Base-by-base conservation (phyloP, 1,139 yeast species). In the Geotrichum reessii region DNA sequence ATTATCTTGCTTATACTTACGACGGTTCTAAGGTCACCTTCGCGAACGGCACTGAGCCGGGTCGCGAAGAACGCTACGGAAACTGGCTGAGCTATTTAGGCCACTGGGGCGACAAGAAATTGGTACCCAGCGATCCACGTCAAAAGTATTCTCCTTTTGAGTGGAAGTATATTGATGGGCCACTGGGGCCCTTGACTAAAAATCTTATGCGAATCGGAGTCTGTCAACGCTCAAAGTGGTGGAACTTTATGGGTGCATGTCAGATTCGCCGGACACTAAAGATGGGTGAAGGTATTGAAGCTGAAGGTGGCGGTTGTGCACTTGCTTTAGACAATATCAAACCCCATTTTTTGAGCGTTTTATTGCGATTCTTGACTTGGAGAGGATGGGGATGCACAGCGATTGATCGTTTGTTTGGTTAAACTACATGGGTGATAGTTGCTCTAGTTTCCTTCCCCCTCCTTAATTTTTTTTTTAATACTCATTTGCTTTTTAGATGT, bases 61-160 rank as follows among this genome's bases (percentile, higher is more conserved):
- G 85, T 47, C 75, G 90, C 56, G 96, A 89, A 67, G 61, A 71
- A 53, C 70, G 73, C 28, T 87, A 86, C 61, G 91, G 88, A 2
- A 81, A 85, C 64, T 93, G 98, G 98, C 78, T 93, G 22, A 67
- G 78, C 1, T 93, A 77, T 66, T 71, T 76, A n/a, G 99, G 98
- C 0, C 85, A 81, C 61, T 93, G 99, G 98, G 99, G 99, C 1
- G 95, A 93, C 72, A 80, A 80, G 62, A 83, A 86, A 67, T 75
- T 93, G 48, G 76, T 79, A 0, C 79, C 82, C 19, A 71, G 74
- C 0, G 98, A 93, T 69, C 81, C 85, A 6, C 79, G 98, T 61
- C 98, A 93, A 70, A 80, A 76, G 61, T 86, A 91, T 82, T 87
- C 95, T 52, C 89, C 93, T 14, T 95, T 91, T 63, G 96, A 95